These are phyloP conservation scores for Paramecium octaurelia DNA, from an alignment of 73 alveolate genomes.

Conservation along the genomic window DNA sequence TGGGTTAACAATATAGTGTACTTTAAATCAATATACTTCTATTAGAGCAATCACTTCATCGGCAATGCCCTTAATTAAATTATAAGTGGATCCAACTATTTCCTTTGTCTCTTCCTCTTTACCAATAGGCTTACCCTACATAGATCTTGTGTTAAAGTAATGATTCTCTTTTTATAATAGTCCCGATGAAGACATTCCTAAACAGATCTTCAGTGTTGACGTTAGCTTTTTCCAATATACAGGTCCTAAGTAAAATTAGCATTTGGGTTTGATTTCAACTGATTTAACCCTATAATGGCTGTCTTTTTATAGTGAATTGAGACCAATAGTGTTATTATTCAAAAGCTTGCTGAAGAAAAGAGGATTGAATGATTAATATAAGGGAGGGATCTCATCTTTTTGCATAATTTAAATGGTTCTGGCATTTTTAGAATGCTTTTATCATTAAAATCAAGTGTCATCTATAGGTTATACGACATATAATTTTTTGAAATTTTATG, in stretches of 20 bases:
- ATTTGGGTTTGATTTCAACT: constrained; percentile 47
- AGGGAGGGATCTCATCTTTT: constrained; percentile 36
- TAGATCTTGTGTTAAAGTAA: neutral
- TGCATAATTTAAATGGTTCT: constrained; percentile 6
- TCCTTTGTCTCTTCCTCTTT: neutral
- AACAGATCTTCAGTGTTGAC: constrained; percentile 23
- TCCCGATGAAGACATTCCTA: neutral
- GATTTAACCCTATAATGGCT: constrained; percentile 45
- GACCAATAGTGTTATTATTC: constrained; percentile 14
- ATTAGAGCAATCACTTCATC: neutral
- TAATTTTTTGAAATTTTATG: constrained; percentile 21
- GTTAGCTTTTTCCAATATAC: constrained; percentile 33
- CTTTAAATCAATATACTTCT: neutral
- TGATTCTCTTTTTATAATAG: neutral
- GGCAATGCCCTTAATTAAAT: neutral
- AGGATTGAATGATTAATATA: constrained; percentile 37
- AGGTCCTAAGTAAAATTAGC: constrained; percentile 26
- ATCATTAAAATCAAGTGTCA: constrained; percentile 5
- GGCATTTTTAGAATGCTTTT: constrained; percentile 11
- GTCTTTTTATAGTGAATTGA: constrained; percentile 10
- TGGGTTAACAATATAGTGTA: constrained; percentile 51
- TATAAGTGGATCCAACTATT: constrained; percentile 25
- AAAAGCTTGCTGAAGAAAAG: constrained; percentile 4
- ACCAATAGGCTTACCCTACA: neutral
- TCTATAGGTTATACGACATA: constrained; percentile 27